Evolutionary conservation across 768 basidiomycete genomes (phyloP).

Genomic region (Russula abietina): DNA sequence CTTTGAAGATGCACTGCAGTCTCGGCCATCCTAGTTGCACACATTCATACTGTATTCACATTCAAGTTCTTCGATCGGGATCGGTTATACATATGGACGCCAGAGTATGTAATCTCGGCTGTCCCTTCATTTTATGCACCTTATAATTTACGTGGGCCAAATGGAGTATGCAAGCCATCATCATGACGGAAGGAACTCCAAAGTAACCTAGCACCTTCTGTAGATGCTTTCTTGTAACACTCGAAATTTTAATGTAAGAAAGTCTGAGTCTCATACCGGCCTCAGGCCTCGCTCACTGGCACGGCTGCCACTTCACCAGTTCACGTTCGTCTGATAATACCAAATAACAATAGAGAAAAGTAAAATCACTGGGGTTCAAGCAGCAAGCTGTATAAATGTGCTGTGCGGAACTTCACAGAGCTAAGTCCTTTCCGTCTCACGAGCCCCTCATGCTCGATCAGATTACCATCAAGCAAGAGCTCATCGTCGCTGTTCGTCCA

Average conservation of each 20-base stretch:
- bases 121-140: background rate
- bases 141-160: background rate
- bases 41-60: background rate
- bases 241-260: too few relatives aligned
- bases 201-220: background rate
- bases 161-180: background rate
- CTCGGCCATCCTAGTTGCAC: background rate
- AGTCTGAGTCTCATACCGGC: too few relatives aligned
- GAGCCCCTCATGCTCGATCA: background rate
- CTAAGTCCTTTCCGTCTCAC: constrained; percentile 10
- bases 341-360: background rate
- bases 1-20: background rate
- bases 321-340: background rate
- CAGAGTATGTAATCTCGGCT: background rate
- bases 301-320: too few relatives aligned
- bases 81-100: background rate
- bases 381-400: constrained; percentile 13
- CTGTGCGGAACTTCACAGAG: constrained; percentile 17
- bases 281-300: too few relatives aligned
- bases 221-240: background rate
- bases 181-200: too few relatives aligned
- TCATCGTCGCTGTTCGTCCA: constrained; percentile 14
- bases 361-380: background rate
- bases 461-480: constrained; percentile 10
- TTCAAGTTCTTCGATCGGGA: background rate